Evolutionary conservation across 371 early-diverging fungal species (phyloP), one percentile per base, ranked within the genome.

Genomic region (Mucor saturninus): DNA sequence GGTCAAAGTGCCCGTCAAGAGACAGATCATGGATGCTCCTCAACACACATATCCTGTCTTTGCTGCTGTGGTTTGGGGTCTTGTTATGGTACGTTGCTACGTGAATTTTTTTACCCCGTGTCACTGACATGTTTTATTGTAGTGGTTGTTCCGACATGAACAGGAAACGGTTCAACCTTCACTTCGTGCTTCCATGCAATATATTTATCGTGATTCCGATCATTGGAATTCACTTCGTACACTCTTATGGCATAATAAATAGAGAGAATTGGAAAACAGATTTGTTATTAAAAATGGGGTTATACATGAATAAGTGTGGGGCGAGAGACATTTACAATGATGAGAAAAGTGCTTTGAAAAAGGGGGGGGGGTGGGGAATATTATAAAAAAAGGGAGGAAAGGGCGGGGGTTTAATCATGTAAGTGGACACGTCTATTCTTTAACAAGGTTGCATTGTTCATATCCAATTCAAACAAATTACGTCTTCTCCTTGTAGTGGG

Each of bases 41-140:
- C 75, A 86, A 37, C 83, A 91, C 58, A 83, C 94, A 4, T 98
- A 93, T 79, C 90, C 96, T 8, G 72, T 95, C 13, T 97, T 96
- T 77, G 95, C 98, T 28, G 94, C 97, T 28, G 69, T 97, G n/a
- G 87, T 91, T 37, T 98, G 98, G 98, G 98, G 97, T 5, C 70
- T 86, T 48, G 97, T 98, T 42, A 97, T 98, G 98, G 70, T 69
- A 69, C 35, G 35, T 21, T 21, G 21, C 21, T 21, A 35, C 35
- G 6, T 35, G 35, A 35, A 35, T 35, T 35, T 35, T 6, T 35
- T n/a, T n/a, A n/a, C n/a, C 35, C 8, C 35, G 0, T 6, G 8
- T 35, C 35, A 35, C 21, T 21, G 21, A 21, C 26, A 37, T 37
- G 40, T 13, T 54, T 29, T 40, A 32, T 55, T 50, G 30, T 58